Percentiles rank a stretch among this genome's conserved stretches.
Conservation (phyloP, 2,329 filamentous ascomycete species). For the Aspergillus transmontanensis region DNA sequence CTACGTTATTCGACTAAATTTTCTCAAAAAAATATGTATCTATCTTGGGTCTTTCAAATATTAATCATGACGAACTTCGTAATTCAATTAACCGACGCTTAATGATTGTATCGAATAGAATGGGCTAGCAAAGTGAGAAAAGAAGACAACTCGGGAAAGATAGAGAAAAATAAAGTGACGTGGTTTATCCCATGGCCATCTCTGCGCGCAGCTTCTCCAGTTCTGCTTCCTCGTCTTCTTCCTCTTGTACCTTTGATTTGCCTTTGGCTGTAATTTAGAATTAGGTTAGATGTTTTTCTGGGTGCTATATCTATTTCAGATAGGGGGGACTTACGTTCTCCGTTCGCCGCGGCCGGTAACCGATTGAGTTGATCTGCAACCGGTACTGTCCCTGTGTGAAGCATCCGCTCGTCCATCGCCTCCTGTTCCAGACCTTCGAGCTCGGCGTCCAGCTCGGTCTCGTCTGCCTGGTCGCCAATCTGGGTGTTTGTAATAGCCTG, state of each 20-base stretch:
- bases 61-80: background rate
- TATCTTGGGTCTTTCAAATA: background rate
- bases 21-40: background rate
- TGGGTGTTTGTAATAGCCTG: slow-evolving; percentile 75
- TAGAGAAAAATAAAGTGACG: background rate
- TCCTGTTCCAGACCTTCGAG: slow-evolving; percentile 88
- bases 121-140: background rate
- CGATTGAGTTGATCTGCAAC: slow-evolving; percentile 75
- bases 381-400: slow-evolving; percentile 83
- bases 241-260: slow-evolving; percentile 58
- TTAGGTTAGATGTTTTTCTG: background rate
- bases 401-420: slow-evolving; percentile 88
- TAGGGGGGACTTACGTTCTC: slow-evolving; percentile 66
- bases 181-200: slow-evolving; percentile 78
- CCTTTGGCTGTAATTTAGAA: slow-evolving; percentile 42
- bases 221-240: slow-evolving; percentile 96
- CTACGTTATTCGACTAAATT: background rate
- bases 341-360: slow-evolving; percentile 73
- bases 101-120: slow-evolving; percentile 2
- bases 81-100: slow-evolving; percentile 4
- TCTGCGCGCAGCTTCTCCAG: slow-evolving; percentile 90
- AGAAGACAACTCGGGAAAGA: slow-evolving; percentile 2
- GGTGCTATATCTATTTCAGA: background rate
- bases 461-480: slow-evolving; percentile 73
- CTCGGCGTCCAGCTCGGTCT: slow-evolving; percentile 82